Conservation (phyloP, 345 rosid species). For the Rhodomyrtus tomentosa region DNA sequence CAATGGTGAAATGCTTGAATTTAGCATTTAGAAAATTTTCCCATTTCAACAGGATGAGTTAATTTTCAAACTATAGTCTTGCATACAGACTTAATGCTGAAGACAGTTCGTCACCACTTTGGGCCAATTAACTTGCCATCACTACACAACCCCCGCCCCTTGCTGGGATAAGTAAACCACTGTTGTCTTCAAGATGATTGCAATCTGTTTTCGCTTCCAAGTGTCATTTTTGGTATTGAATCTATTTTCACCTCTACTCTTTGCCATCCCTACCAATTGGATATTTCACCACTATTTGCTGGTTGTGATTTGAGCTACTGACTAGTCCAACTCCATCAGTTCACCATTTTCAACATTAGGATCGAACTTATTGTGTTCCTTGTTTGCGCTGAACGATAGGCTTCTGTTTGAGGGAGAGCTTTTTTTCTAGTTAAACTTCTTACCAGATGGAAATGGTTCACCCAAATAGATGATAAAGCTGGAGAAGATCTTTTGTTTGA, state of each 20-base stretch:
- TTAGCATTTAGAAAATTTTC: background rate
- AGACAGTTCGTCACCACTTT: background rate
- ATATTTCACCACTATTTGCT: background rate
- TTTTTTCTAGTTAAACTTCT: background rate
- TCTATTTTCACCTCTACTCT: background rate
- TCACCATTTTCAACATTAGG: background rate
- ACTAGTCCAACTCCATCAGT: background rate
- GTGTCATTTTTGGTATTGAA: background rate
- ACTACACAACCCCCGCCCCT: background rate
- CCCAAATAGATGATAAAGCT: background rate
- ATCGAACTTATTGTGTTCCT: background rate
- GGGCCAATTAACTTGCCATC: background rate
- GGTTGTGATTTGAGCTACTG: background rate
- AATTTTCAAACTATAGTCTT: background rate
- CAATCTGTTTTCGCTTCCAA: background rate
- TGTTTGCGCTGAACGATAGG: background rate
- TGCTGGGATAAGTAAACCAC: background rate
- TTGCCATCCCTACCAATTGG: background rate
- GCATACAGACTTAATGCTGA: background rate
- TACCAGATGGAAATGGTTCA: background rate
- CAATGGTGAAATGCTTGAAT: background rate
- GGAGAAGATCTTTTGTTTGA: background rate
- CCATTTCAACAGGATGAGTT: background rate
- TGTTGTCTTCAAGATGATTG: background rate
- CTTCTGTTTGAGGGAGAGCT: background rate